Evolutionary conservation across 2,329 filamentous ascomycete genomes (phyloP), one percentile per base, ranked within the genome.

Genomic region (Clathrospora elynae): DNA sequence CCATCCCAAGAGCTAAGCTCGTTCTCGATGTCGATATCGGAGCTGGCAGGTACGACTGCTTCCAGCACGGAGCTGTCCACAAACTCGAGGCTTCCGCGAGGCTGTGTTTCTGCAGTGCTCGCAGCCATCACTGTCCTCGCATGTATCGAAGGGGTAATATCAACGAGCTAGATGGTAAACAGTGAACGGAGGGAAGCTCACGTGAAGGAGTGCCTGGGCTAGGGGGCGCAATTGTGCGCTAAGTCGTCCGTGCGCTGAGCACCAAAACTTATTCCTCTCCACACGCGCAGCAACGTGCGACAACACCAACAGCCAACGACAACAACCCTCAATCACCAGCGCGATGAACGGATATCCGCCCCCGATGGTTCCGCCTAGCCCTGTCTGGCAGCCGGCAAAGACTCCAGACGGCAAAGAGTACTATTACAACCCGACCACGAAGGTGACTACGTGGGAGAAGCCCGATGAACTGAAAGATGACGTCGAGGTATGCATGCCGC

Each of bases 371-470:
- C 71, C 77, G 30, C 42, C 50, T 6, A 41, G 35, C 5, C 32
- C 57, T 42, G 67, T 81, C 29, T 96, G 91, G 91, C 85, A 88
- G 70, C 88, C 93, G 70, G 85, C 88, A 57, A 86, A 84, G 58
- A 88, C 86, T 56, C 75, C 84, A 2, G 90, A 96, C 64, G 92
- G 91, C 53, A 84, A 88, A 57, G 78, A 84, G 32, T 99, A 99
- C 71, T 99, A 95, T 71, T 95, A 91, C 77, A 95, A 99, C 68
- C 75, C 84, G 9, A 74, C 83, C 49, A 96, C 90, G 11, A 95
- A 95, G 67, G 82, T 80, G 51, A 97, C 93, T 20, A 87, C 91
- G 80, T 99, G 93, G 93, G 86, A 84, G 26, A 97, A 96, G 74
- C 95, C 93, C 3, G 82, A 87, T 64, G 93, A 95, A 31, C 77